phyloP scores from a whole-genome alignment of 2,329 filamentous ascomycete species.

The Aspergillus luchuensis region DNA sequence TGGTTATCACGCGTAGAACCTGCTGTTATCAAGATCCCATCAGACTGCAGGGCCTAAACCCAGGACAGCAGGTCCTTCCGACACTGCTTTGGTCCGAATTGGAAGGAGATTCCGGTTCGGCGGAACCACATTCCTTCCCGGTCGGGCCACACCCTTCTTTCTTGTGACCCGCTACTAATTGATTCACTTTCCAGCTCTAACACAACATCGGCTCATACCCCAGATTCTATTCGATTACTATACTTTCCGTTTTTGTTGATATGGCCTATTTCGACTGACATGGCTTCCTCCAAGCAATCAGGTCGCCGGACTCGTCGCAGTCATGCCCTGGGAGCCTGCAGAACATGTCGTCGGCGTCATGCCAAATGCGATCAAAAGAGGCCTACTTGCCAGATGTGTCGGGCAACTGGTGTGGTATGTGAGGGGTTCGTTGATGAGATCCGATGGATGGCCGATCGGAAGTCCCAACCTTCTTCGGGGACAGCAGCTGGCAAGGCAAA shows the following conservation, averaged over 20 bases:
- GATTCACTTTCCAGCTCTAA: background rate
- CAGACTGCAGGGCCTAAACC: background rate
- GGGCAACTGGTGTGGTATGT: conserved; percentile 29
- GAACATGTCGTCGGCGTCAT: conserved; percentile 38
- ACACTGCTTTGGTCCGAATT: background rate
- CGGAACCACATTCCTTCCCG: background rate
- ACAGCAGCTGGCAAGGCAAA: conserved; percentile 11
- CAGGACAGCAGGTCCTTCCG: background rate
- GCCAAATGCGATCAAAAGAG: conserved; percentile 41
- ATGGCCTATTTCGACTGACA: background rate
- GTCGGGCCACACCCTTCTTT: background rate
- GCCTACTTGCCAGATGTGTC: conserved; percentile 36
- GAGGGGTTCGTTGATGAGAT: conserved; percentile 35
- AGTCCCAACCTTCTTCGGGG: background rate
- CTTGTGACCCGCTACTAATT: no score
- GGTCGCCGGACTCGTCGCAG: conserved; percentile 25
- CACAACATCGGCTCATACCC: background rate
- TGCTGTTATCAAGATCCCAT: background rate
- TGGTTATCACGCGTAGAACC: background rate
- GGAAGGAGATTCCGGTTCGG: background rate
- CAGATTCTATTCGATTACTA: background rate
- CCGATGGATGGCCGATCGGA: conserved; percentile 29
- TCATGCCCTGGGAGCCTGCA: conserved; percentile 38
- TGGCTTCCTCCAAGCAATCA: conserved; percentile 5
- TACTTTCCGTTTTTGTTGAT: background rate